Base-by-base conservation (phyloP, 2,329 filamentous ascomycete species). In the Periglandula ipomoeae region DNA sequence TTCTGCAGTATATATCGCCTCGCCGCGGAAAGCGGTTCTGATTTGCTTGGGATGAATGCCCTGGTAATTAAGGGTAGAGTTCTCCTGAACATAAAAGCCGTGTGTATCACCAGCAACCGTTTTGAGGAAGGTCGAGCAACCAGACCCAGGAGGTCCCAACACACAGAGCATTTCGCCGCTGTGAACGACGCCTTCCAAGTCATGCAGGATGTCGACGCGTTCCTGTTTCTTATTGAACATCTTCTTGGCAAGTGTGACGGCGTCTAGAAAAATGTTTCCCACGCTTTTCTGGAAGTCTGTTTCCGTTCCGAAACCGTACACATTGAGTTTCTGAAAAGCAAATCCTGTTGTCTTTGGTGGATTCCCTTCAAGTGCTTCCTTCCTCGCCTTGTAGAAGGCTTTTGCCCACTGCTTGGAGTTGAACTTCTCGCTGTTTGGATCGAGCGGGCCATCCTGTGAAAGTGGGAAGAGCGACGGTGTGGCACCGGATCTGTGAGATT, bases 1-100 rank as follows among this genome's bases (percentile, higher is more conserved):
- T 64, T 93, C 87, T 51, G 86, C 86, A 0, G 86, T 90, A 68
- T 93, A 93, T 62, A 93, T 90, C 52, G 86, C 86, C 67, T 94
- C 88, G 55, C 88, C 88, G 24, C 86, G n/a, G 82, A 69, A 91
- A 89, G 53, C 78, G 73, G 10, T 78, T 79, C 66, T 86, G 80
- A 85, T 93, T 91, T 61, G 87, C 78, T 59, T 86, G 69, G 49
- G 86, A 76, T 3, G 78, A 70, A 58, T 64, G 74, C 82, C 85
- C 63, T 93, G 85, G 61, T 94, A 95, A 68, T 94, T 91, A 61
- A 95, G 81, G 53, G 87, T 81, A 0, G 85, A 83, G 10, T 72
- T 69, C 3, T 84, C 69, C 43, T 88, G 85, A 13, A 93, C 72
- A 56, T 77, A 81, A 57, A 94, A 82, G 46, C 89, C 89, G 56